These are phyloP conservation scores for Paraphoma sp. DNA, from an alignment of 2,329 filamentous ascomycete species.

Conservation along the genomic window DNA sequence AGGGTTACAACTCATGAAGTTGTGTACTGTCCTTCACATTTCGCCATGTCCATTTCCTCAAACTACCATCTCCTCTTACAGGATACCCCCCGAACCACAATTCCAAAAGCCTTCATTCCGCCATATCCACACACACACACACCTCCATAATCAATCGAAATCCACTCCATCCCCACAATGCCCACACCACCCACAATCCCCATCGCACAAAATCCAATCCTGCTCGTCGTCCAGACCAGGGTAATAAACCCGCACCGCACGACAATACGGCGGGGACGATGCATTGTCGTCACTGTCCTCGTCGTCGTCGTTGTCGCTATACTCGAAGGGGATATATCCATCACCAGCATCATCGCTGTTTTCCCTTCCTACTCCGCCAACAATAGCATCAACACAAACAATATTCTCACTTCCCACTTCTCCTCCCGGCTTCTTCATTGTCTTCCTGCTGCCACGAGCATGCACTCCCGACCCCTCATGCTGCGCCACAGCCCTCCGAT, in stretches of 20 bases:
- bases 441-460: neutral
- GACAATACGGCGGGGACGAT: too few species aligned
- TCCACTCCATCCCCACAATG: neutral
- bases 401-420: neutral
- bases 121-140: neutral
- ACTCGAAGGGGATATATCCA: too few species aligned
- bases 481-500: neutral
- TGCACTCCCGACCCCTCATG: neutral
- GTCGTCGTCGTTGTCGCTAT: too few species aligned
- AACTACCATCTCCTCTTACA: too few species aligned
- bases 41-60: too few species aligned
- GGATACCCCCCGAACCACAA: too few species aligned
- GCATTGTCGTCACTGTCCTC: too few species aligned
- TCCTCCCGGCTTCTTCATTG: neutral
- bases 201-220: neutral
- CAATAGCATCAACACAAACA: neutral
- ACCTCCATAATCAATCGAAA: neutral
- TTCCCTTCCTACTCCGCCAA: too few species aligned
- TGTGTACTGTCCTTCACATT: too few species aligned
- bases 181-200: neutral
- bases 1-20: too few species aligned
- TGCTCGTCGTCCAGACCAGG: constrained; percentile 2
- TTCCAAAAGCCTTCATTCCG: neutral
- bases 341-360: too few species aligned
- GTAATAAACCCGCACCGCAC: neutral